A percentile compares a stretch with the other conserved stretches of the same genome.
These are phyloP conservation scores for Lathyrus oleraceus DNA, from an alignment of 306 rosid species.

Conservation along the genomic window DNA sequence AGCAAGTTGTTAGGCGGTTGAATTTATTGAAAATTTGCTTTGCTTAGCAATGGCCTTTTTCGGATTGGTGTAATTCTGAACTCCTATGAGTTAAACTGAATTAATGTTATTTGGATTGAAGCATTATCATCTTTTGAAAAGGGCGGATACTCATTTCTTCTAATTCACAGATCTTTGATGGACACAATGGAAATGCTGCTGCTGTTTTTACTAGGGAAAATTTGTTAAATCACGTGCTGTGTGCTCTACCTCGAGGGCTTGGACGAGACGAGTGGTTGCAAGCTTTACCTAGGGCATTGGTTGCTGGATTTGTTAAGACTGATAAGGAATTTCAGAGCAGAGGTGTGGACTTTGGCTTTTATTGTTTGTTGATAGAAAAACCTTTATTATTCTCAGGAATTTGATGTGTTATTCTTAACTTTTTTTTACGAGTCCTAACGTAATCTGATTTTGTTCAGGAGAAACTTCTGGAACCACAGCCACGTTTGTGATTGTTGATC, in stretches of 20 bases:
- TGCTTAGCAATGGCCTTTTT: slow-evolving; percentile 15
- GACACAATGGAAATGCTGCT: slow-evolving; percentile 98
- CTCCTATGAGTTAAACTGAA: slow-evolving; percentile 14
- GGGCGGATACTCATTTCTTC: slow-evolving; percentile 30
- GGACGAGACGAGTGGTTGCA: slow-evolving; percentile 98
- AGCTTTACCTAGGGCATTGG: slow-evolving; percentile 91
- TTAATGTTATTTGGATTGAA: slow-evolving; percentile 25
- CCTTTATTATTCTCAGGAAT: slow-evolving; percentile 28
- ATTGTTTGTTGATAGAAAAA: neutral
- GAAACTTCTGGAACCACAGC: slow-evolving; percentile 99
- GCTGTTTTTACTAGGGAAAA: slow-evolving; percentile 80
- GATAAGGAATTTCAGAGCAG: slow-evolving; percentile 91
- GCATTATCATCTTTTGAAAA: slow-evolving; percentile 16
- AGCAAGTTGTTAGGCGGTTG: slow-evolving; percentile 17
- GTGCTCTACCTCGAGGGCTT: slow-evolving; percentile 82
- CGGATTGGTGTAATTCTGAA: slow-evolving; percentile 12
- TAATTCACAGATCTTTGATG: slow-evolving; percentile 82
- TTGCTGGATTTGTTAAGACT: slow-evolving; percentile 96
- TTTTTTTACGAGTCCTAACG: slow-evolving; percentile 15
- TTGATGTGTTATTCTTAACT: slow-evolving; percentile 14
- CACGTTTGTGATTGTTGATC: slow-evolving; percentile 88
- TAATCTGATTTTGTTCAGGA: slow-evolving; percentile 50
- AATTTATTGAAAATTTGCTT: slow-evolving; percentile 3
- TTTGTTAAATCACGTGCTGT: slow-evolving; percentile 81
- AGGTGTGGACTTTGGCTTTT: slow-evolving; percentile 52